Evolutionary conservation across 352 stramenopile species (phyloP).

Genomic region (Pythium folliculosum): DNA sequence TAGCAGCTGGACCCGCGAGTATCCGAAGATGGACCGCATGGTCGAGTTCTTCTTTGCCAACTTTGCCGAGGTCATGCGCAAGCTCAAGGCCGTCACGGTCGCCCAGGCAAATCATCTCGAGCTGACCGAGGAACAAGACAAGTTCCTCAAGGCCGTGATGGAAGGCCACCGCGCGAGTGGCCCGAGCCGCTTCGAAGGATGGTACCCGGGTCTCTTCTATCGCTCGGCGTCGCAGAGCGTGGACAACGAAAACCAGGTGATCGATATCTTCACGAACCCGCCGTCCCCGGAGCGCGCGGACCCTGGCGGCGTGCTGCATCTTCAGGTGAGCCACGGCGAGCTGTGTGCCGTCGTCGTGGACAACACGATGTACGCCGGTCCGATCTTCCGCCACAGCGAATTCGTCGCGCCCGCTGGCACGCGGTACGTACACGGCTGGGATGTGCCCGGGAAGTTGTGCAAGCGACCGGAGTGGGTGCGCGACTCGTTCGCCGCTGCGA

Average conservation of each 20-base stretch:
- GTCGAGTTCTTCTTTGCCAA: constrained; percentile 16
- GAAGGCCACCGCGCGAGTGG: constrained; percentile 22
- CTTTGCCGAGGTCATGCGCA: constrained; percentile 13
- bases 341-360: constrained; percentile 33
- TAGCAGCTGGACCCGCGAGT: neutral
- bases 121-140: constrained; percentile 16
- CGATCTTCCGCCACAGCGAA: constrained; percentile 38
- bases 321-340: constrained; percentile 30
- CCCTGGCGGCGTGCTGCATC: constrained; percentile 32
- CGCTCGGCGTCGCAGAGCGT: constrained; percentile 29
- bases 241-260: constrained; percentile 31
- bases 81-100: constrained; percentile 17
- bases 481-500: constrained; percentile 16
- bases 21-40: constrained; percentile 3
- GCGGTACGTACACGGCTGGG: constrained; percentile 25
- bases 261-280: constrained; percentile 33
- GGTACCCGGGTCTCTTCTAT: constrained; percentile 39
- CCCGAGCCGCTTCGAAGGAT: constrained; percentile 25
- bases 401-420: constrained; percentile 33
- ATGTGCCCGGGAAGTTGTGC: neutral
- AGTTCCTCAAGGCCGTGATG: constrained; percentile 29
- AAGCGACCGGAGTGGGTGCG: constrained; percentile 19
- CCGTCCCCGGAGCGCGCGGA: constrained; percentile 31
- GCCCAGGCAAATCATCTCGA: constrained; percentile 4
- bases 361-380: constrained; percentile 34